Conservation (phyloP, 169 alveolate genomes). For the Plasmodium knowlesi region DNA sequence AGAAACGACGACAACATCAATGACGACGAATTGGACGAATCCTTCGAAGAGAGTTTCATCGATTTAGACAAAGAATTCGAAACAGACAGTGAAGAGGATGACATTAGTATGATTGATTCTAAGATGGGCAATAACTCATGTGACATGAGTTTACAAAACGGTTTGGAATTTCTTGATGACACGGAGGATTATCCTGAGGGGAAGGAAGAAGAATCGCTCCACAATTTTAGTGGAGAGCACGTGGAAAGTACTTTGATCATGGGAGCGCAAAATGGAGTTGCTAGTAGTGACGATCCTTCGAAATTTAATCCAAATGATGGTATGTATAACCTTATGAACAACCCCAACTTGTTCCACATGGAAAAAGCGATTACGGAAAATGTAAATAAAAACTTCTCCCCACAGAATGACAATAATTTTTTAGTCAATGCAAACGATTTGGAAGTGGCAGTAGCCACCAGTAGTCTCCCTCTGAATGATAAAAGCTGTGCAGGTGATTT, state of each 20-base stretch:
- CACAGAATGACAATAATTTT: not conserved
- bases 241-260: not conserved
- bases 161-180: slow-evolving; percentile 5
- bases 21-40: not conserved
- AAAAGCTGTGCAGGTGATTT: not conserved
- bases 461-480: not conserved
- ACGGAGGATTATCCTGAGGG: not conserved
- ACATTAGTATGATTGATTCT: not conserved
- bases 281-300: not conserved
- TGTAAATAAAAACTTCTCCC: not conserved
- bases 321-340: not conserved
- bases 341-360: not conserved
- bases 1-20: not conserved
- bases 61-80: slow-evolving; percentile 67
- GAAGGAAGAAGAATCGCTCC: not conserved
- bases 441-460: not conserved
- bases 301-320: not conserved
- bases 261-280: not conserved
- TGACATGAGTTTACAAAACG: not conserved
- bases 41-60: slow-evolving; percentile 20
- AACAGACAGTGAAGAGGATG: slow-evolving; percentile 41
- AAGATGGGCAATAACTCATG: not conserved
- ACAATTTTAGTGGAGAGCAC: not conserved
- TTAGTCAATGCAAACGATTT: not conserved
- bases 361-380: not conserved